Percentiles rank a stretch among this genome's conserved stretches.
phyloP scores from a whole-genome alignment of 2,329 filamentous ascomycete species.

The Sporothrix protearum region DNA sequence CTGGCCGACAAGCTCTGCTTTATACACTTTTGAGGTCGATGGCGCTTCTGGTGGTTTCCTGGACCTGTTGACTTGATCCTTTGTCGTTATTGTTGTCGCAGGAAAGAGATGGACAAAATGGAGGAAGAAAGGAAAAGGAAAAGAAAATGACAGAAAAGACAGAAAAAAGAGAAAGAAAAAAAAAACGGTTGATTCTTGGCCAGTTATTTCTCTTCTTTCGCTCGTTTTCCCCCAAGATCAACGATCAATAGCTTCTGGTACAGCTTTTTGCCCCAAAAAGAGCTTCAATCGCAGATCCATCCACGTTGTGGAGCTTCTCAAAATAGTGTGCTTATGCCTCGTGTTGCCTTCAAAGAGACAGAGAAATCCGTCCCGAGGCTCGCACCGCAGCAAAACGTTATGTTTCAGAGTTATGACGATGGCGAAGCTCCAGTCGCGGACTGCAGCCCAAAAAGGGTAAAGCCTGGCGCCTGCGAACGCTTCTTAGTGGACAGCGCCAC shows the following conservation, averaged over 20 bases:
- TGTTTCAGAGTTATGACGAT: background rate
- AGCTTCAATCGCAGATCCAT: background rate
- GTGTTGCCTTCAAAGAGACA: background rate
- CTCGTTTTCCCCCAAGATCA: no score
- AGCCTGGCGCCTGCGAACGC: background rate
- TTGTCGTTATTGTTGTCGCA: background rate
- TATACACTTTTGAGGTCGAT: background rate
- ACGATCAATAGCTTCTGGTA: background rate
- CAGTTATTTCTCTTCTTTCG: background rate
- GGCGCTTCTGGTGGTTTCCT: background rate
- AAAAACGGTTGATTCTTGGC: background rate
- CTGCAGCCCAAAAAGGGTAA: background rate
- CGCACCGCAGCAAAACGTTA: background rate
- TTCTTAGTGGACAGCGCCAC: background rate
- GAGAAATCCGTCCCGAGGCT: background rate
- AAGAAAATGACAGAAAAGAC: no score
- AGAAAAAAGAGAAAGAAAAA: background rate
- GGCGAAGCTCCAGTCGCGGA: background rate
- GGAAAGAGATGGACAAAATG: background rate
- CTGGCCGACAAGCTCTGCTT: background rate
- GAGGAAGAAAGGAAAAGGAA: background rate
- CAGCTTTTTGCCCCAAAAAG: background rate
- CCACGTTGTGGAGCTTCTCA: background rate
- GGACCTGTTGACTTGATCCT: background rate
- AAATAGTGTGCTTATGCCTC: background rate